Evolutionary conservation across 2,329 filamentous ascomycete species (phyloP).

Genomic region (Alternaria panax): DNA sequence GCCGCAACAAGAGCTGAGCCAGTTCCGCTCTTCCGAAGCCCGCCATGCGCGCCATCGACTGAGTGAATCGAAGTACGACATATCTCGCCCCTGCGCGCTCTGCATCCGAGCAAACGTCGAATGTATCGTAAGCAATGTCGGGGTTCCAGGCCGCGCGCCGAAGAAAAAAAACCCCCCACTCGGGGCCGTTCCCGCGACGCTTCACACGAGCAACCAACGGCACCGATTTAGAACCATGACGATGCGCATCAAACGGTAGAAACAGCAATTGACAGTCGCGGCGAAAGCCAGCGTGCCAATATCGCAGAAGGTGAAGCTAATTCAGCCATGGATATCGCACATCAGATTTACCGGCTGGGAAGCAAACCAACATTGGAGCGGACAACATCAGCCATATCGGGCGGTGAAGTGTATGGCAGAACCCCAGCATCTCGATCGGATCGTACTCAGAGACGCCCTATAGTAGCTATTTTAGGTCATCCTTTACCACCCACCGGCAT

Average conservation of each 20-base stretch:
- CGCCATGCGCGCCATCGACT: neutral
- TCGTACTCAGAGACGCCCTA: slow-evolving; percentile 28
- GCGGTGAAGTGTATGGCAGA: neutral
- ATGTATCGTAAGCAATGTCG: slow-evolving; percentile 2
- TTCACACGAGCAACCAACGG: slow-evolving; percentile 9
- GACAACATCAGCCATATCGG: slow-evolving; percentile 41
- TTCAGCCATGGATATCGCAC: slow-evolving; percentile 48
- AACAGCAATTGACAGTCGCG: neutral
- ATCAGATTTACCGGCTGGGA: slow-evolving; percentile 3
- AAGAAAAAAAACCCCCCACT: slow-evolving; percentile 19
- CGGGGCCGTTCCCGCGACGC: slow-evolving; percentile 4
- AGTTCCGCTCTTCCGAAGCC: slow-evolving; percentile 2
- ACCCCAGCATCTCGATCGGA: slow-evolving; percentile 7
- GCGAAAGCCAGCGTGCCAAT: slow-evolving; percentile 7
- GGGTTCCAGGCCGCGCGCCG: neutral
- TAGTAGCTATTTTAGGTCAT: slow-evolving; percentile 16
- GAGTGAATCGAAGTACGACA: slow-evolving; percentile 39
- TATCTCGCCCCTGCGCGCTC: slow-evolving; percentile 44
- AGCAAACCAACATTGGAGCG: slow-evolving; percentile 35
- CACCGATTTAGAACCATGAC: neutral
- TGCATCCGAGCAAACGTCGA: slow-evolving; percentile 41
- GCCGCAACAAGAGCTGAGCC: slow-evolving; percentile 19
- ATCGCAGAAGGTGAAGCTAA: slow-evolving; percentile 33
- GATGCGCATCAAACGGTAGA: neutral
- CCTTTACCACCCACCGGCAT: neutral